Conservation (phyloP, 2,329 filamentous ascomycete genomes). For the Fusarium siculi region DNA sequence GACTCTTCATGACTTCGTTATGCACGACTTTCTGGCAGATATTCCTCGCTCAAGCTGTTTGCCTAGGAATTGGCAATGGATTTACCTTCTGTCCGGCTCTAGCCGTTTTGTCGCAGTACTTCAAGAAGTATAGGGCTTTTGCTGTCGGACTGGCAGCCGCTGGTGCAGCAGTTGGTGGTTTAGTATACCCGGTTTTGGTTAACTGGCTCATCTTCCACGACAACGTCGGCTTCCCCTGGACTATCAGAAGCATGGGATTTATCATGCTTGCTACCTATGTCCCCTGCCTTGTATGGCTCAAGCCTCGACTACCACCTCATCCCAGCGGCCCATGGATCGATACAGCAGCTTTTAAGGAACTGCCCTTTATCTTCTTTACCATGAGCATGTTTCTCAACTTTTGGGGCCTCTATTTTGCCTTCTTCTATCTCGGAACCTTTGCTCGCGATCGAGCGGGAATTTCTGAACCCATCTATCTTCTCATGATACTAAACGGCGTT, state of each 20-base stretch:
- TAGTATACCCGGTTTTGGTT: slow-evolving; percentile 63
- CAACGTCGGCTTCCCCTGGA: slow-evolving; percentile 65
- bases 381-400: slow-evolving; percentile 50
- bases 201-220: slow-evolving; percentile 55
- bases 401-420: slow-evolving; percentile 53
- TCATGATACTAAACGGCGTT: slow-evolving; percentile 63
- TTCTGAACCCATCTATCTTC: slow-evolving; percentile 36
- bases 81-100: slow-evolving; percentile 67
- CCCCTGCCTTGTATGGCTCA: slow-evolving; percentile 52
- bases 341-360: slow-evolving; percentile 54
- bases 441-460: slow-evolving; percentile 48
- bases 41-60: slow-evolving; percentile 60
- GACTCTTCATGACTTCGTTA: slow-evolving; percentile 58
- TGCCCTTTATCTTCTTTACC: slow-evolving; percentile 50
- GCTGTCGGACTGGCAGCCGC: slow-evolving; percentile 69
- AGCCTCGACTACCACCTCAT: slow-evolving; percentile 53
- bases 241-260: slow-evolving; percentile 60
- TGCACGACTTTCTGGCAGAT: slow-evolving; percentile 60
- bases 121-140: slow-evolving; percentile 63
- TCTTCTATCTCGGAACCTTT: slow-evolving; percentile 63
- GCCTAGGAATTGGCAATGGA: slow-evolving; percentile 63
- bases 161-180: slow-evolving; percentile 65
- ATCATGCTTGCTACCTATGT: slow-evolving; percentile 55
- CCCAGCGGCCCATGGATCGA: slow-evolving; percentile 57
- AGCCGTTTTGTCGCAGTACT: slow-evolving; percentile 71